Evolutionary conservation across 2,329 filamentous ascomycete species (phyloP), one percentile per base, ranked within the genome.

Genomic region (Exophiala dermatitidis): DNA sequence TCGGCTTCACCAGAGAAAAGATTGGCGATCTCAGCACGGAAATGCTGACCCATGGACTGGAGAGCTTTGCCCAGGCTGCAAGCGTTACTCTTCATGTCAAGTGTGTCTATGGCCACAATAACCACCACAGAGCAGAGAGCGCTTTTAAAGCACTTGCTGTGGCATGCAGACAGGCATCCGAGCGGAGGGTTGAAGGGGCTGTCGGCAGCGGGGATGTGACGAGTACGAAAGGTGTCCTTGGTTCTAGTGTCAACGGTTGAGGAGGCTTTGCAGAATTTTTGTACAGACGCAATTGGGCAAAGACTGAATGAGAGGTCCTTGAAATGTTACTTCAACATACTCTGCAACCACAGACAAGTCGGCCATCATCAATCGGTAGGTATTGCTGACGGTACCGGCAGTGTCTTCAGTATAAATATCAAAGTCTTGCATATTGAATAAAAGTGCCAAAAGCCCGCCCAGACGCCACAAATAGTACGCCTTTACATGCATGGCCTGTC

Each of bases 91-190:
- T 97, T 67, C 93, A 98, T 74, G 88, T 98, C 54, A 89, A 96
- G 73, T 94, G 88, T 72, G 72, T 95, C 52, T 81, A 89, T 59
- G 93, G 93, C 48, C 81, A 86, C 58, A 98, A 97, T 72, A 93
- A 97, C 72, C 93, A 97, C 72, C 93, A 97, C 74, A 79, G 90
- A 54, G 90, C 93, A 6, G 93, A 97, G 80, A 93, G 87, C 69
- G 93, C 91, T 10, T 96, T 98, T 73, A 98, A 98, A 80, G 93
- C 93, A 44, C 72, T 97, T 62, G 93, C 93, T 0, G 83, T 96
- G 42, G 93, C 93, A 5, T 78, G 94, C 51, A 79, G 85, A 63
- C 80, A 80, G 69, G 93, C 93, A 6, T 91, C 84, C 46, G 79
- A 80, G 47, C 79, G 82, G 63, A 78, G 82, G 63, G 82, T 91